Evolutionary conservation across 2,329 filamentous ascomycete genomes (phyloP).

Genomic region (Xylaria sp.): DNA sequence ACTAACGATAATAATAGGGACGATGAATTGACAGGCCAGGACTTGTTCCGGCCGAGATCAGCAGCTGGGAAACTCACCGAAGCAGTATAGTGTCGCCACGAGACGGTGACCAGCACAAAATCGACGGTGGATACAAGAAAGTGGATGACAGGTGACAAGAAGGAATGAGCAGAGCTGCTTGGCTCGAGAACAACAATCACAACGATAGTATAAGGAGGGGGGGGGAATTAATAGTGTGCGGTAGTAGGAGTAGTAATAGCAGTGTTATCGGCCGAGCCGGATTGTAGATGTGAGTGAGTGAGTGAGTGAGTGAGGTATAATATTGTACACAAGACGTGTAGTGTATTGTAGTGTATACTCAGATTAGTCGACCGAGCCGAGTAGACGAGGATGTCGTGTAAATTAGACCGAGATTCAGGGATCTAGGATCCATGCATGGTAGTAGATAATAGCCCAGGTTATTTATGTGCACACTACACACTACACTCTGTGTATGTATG

Average conservation of each 20-base stretch:
- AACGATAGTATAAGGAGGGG: slow-evolving; percentile 1
- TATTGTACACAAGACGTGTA: slow-evolving; percentile 13
- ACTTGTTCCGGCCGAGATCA: slow-evolving; percentile 43
- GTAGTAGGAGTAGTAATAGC: not conserved
- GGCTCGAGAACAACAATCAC: slow-evolving; percentile 2
- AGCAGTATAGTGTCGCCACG: slow-evolving; percentile 40
- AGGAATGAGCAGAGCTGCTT: slow-evolving; percentile 11
- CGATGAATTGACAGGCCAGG: slow-evolving; percentile 42
- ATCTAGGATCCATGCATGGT: slow-evolving; percentile 33
- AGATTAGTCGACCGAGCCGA: slow-evolving; percentile 19
- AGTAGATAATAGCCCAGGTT: slow-evolving; percentile 23
- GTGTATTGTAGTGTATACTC: slow-evolving; percentile 19
- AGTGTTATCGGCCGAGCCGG: not conserved
- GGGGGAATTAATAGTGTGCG: not conserved
- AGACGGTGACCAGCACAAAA: slow-evolving; percentile 36
- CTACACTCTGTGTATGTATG: not conserved
- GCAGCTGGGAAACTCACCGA: slow-evolving; percentile 39
- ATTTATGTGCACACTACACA: slow-evolving; percentile 5
- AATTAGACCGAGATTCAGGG: slow-evolving; percentile 35
- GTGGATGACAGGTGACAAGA: slow-evolving; percentile 18
- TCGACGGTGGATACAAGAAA: slow-evolving; percentile 29
- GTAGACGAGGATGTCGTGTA: slow-evolving; percentile 27
- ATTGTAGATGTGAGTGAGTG: not conserved
- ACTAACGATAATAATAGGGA: slow-evolving; percentile 37
- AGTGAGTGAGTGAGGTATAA: slow-evolving; percentile 15